These are phyloP conservation scores for Pythium plurisporium DNA, from an alignment of 352 stramenopile species.

Conservation along the genomic window DNA sequence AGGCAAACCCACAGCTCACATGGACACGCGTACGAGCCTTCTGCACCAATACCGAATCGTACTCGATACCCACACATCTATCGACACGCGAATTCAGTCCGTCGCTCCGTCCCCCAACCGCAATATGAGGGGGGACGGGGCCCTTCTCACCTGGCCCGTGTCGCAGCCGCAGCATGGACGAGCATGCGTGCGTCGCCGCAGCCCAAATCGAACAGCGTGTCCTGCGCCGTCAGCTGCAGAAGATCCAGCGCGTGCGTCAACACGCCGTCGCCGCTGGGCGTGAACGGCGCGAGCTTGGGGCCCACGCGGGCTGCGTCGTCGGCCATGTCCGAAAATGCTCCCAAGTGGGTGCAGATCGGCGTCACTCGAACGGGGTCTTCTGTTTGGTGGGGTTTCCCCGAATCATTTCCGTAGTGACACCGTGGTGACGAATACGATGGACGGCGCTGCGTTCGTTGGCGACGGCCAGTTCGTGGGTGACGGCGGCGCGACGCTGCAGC, in stretches of 20 bases:
- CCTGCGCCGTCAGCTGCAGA: slow-evolving; percentile 40
- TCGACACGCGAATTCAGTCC: not conserved
- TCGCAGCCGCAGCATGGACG: slow-evolving; percentile 47
- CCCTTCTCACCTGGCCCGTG: slow-evolving; percentile 42
- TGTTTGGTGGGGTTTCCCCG: too few relatives aligned
- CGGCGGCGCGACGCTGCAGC: slow-evolving; percentile 42
- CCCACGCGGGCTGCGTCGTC: slow-evolving; percentile 15
- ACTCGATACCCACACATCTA: slow-evolving; percentile 76
- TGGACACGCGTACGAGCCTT: slow-evolving; percentile 40
- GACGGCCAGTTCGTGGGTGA: slow-evolving; percentile 54
- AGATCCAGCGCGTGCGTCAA: slow-evolving; percentile 58
- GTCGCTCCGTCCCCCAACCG: not conserved
- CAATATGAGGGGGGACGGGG: too few relatives aligned
- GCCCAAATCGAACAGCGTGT: slow-evolving; percentile 75
- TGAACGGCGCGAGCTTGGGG: slow-evolving; percentile 78
- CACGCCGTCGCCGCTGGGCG: slow-evolving; percentile 63
- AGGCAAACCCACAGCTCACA: slow-evolving; percentile 19
- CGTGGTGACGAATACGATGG: not conserved
- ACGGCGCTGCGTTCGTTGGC: slow-evolving; percentile 26
- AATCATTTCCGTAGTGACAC: too few relatives aligned
- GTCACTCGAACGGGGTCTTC: slow-evolving; percentile 7
- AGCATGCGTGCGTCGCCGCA: slow-evolving; percentile 76
- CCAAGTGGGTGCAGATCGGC: not conserved
- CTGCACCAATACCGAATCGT: slow-evolving; percentile 52
- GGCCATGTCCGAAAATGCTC: too few relatives aligned